Base-by-base conservation (phyloP, 805 yeast genomes). In the Wickerhamiella cacticola region DNA sequence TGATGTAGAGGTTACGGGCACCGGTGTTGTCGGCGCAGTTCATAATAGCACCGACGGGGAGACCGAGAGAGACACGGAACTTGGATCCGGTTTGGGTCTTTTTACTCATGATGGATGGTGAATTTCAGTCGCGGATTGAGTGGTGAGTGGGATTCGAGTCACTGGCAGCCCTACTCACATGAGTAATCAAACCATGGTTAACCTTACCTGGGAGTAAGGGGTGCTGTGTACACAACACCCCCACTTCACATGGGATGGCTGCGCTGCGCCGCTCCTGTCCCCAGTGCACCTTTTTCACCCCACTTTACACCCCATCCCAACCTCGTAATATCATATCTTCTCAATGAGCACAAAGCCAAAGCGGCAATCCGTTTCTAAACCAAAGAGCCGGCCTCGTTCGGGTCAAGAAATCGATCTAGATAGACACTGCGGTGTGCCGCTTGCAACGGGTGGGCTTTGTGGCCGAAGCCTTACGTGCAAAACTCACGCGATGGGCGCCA, bases 11-110 rank as follows among this genome's bases (percentile, higher is more conserved):
- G 85, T 88, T 89, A 80, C 97, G 88, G 68, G 98, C 99, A 80
- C 99, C 99, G 67, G 94, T 78, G 95, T 92, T 92, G 74, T 92
- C 99, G 75, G 94, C 88, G 79, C 99, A 92, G 88, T 94, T 94
- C 78, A 92, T 82, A 73, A 92, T 86, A 74, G 99, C 99, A 75
- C 97, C 98, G 65, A 79, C 82, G 77, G 99, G 99, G 71, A 92
- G 83, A 81, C 95, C 99, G 77, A 92, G 86, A 92, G 98, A 87
- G 84, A 89, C 86, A 78, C 96, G 87, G 86, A 82, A 92, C 80
- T 89, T 89, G 82, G 87, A 92, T 80, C 98, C 61, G 53, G 55
- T 58, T 45, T 56, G 52, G 51, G 56, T 55, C 50, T 56, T 50
- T 52, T 57, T 49, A 48, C 56, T 52, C 59, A 56, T 56, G 16